Evolutionary conservation across 2,329 filamentous ascomycete genomes (phyloP).

Genomic region (Exophiala aquamarina): DNA sequence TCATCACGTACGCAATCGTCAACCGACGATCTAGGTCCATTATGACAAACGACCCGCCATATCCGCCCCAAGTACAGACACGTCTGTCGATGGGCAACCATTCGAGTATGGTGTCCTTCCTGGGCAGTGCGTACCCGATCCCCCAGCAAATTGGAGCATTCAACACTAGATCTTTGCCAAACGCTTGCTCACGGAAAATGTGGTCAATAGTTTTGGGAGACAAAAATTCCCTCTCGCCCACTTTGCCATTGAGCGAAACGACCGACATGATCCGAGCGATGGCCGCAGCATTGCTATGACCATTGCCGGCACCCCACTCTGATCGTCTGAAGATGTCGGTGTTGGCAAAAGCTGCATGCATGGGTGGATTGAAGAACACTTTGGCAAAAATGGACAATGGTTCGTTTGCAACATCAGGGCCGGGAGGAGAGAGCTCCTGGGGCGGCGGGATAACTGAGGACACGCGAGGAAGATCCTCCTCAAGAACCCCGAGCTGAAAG

Average conservation of each 20-base stretch:
- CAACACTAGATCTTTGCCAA: slow-evolving; percentile 42
- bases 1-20: slow-evolving; percentile 27
- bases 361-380: slow-evolving; percentile 9
- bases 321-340: slow-evolving; percentile 8
- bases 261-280: slow-evolving; percentile 32
- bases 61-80: slow-evolving; percentile 27
- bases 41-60: slow-evolving; percentile 24
- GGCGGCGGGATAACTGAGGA: slow-evolving; percentile 31
- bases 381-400: slow-evolving; percentile 12
- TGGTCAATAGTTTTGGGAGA: slow-evolving; percentile 34
- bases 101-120: slow-evolving; percentile 19
- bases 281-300: slow-evolving; percentile 45
- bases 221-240: slow-evolving; percentile 11
- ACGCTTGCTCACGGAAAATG: slow-evolving; percentile 46
- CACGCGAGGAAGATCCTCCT: slow-evolving; percentile 17
- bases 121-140: slow-evolving; percentile 12
- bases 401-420: slow-evolving; percentile 12
- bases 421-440: neutral
- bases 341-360: slow-evolving; percentile 12
- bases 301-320: slow-evolving; percentile 45
- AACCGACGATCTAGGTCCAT: slow-evolving; percentile 23
- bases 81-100: slow-evolving; percentile 23
- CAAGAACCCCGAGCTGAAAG: slow-evolving; percentile 20
- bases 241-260: slow-evolving; percentile 16
- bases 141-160: slow-evolving; percentile 28